Evolutionary conservation across 495 filamentous ascomycete species (phyloP).

Genomic region (Tuber magnatum): DNA sequence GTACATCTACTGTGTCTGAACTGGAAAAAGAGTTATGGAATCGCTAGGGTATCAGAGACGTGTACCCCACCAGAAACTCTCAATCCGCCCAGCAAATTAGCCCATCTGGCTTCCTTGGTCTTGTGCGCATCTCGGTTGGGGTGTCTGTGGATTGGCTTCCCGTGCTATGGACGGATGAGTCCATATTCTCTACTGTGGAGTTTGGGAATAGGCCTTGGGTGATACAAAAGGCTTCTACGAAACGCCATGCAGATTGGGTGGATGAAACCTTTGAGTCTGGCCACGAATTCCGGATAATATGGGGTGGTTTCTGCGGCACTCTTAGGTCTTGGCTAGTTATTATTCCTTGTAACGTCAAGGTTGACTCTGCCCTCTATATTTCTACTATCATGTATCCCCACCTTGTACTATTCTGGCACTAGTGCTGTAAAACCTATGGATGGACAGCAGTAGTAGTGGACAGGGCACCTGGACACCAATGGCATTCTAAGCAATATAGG

Average conservation of each 20-base stretch:
- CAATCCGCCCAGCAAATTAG: not conserved
- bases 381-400: too few relatives aligned
- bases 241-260: conserved; percentile 8
- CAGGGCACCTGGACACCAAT: conserved; percentile 7
- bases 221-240: not conserved
- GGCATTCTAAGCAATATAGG: not conserved
- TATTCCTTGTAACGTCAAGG: conserved; percentile 7
- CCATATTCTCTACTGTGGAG: not conserved
- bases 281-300: not conserved
- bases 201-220: too few relatives aligned
- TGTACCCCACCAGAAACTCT: not conserved
- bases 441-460: conserved; percentile 12
- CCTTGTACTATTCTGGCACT: conserved; percentile 14
- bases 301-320: too few relatives aligned
- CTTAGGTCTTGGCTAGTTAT: not conserved
- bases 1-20: not conserved
- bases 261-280: conserved; percentile 9
- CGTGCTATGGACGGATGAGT: conserved; percentile 17
- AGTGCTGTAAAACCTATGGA: conserved; percentile 8
- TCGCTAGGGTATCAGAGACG: not conserved
- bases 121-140: not conserved
- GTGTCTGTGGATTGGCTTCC: not conserved
- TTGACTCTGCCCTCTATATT: conserved; percentile 14
- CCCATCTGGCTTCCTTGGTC: not conserved
- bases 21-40: not conserved